Evolutionary conservation across 345 rosid genomes (phyloP).

Genomic region (Linum trigynum): DNA sequence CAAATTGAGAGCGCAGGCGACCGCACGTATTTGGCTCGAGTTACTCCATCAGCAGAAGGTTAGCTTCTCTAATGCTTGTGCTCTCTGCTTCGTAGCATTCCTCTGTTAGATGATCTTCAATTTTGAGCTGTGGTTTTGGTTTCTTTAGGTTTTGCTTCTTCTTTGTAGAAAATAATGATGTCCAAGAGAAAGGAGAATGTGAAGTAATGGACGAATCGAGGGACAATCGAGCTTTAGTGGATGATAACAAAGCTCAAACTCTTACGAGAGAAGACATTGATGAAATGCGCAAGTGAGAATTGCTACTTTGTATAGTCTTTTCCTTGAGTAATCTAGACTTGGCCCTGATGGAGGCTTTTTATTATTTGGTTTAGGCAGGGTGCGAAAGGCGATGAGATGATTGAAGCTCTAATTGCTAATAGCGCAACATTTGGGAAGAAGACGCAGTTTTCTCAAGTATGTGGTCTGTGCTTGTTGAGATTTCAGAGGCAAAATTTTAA

Average conservation of each 20-base stretch:
- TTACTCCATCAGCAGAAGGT: conserved; percentile 46
- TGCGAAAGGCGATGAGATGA: conserved; percentile 72
- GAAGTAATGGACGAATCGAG: conserved; percentile 39
- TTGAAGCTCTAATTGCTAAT: conserved; percentile 85
- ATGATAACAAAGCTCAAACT: conserved; percentile 74
- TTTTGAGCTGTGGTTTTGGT: neutral
- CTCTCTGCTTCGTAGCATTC: neutral
- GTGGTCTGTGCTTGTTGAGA: neutral
- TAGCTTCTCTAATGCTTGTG: neutral
- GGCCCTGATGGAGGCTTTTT: neutral
- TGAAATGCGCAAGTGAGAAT: conserved; percentile 58
- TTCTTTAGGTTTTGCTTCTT: conserved; percentile 6
- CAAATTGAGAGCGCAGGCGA: conserved; percentile 61
- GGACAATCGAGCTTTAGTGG: conserved; percentile 67
- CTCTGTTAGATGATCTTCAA: neutral
- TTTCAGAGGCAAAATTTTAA: neutral
- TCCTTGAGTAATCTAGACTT: neutral
- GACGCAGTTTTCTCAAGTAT: conserved; percentile 68
- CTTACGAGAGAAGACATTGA: conserved; percentile 77
- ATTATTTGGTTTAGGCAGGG: conserved; percentile 53
- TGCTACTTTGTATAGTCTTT: neutral
- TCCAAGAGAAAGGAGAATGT: conserved; percentile 26
- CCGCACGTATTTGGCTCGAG: conserved; percentile 46
- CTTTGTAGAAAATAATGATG: conserved; percentile 26
- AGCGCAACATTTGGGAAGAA: conserved; percentile 89